These are phyloP conservation scores for Mrakia frigida DNA, from an alignment of 768 basidiomycete species.

Conservation along the genomic window DNA sequence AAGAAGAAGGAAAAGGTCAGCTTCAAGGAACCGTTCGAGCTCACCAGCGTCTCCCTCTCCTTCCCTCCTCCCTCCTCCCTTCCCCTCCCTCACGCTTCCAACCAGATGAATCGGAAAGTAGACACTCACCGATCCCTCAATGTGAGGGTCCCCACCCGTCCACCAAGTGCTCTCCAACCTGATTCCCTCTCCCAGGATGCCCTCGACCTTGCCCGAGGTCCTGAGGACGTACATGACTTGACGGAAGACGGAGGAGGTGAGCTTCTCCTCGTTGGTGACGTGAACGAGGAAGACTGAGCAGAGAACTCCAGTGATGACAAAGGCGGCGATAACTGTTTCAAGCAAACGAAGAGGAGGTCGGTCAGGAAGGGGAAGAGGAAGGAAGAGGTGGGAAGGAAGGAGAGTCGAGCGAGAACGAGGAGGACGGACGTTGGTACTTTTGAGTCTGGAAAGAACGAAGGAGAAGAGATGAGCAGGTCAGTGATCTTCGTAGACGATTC, in stretches of 20 bases:
- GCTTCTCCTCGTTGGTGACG: constrained; percentile 29
- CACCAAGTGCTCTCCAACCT: constrained; percentile 27
- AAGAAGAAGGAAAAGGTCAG: background rate
- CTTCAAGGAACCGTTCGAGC: background rate
- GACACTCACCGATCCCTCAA: constrained; percentile 15
- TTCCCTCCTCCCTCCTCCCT: background rate
- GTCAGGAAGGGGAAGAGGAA: background rate
- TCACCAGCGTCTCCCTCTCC: background rate
- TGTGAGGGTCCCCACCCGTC: constrained; percentile 29
- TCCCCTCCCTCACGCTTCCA: background rate
- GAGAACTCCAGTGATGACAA: background rate
- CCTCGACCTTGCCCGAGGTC: constrained; percentile 6
- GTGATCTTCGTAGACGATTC: background rate
- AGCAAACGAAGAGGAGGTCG: background rate
- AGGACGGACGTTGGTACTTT: background rate
- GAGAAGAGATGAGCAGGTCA: background rate
- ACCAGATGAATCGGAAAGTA: background rate
- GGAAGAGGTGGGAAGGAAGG: background rate
- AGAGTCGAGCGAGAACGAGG: background rate
- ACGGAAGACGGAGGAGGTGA: constrained; percentile 29
- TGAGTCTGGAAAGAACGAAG: background rate
- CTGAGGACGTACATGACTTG: constrained; percentile 29
- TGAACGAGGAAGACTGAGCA: constrained; percentile 25
- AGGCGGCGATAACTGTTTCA: background rate
- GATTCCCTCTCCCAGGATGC: constrained; percentile 8